phyloP scores from a whole-genome alignment of 208 protist genomes.

The Wallacemonas rigidus region DNA sequence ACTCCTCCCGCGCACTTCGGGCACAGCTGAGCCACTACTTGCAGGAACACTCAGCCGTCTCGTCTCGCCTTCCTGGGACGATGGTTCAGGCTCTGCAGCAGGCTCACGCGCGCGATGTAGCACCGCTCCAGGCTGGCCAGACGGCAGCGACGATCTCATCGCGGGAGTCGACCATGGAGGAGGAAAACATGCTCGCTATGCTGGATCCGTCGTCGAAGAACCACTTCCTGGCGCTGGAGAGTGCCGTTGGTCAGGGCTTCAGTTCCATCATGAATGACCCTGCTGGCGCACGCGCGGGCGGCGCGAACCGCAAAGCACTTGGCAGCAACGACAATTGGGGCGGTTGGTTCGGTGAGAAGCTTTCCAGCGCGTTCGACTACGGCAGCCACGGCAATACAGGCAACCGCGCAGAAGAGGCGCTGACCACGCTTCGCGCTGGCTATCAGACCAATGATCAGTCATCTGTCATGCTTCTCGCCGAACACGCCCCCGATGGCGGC shows the following conservation, averaged over 20 bases:
- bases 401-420: constrained; percentile 29
- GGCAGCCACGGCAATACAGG: constrained; percentile 17
- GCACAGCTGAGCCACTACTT: constrained; percentile 69
- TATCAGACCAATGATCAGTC: constrained; percentile 35
- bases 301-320: neutral
- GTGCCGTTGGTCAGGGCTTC: constrained; percentile 87
- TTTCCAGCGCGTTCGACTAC: constrained; percentile 75
- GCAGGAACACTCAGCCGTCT: constrained; percentile 31
- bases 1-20: constrained; percentile 61
- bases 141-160: constrained; percentile 5
- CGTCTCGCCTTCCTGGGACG: constrained; percentile 29
- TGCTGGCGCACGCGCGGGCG: constrained; percentile 6
- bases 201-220: constrained; percentile 69
- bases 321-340: constrained; percentile 36
- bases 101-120: constrained; percentile 35
- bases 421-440: constrained; percentile 16
- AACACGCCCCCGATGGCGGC: constrained; percentile 45
- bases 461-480: constrained; percentile 41
- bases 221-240: constrained; percentile 70
- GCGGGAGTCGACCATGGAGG: constrained; percentile 8
- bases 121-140: constrained; percentile 15
- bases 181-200: constrained; percentile 40
- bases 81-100: constrained; percentile 45
- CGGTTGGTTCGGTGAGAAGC: constrained; percentile 66
- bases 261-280: constrained; percentile 91